Evolutionary conservation across 140 eudicot species (phyloP), one percentile per base, ranked within the genome.

Genomic region (Bidens hawaiensis): DNA sequence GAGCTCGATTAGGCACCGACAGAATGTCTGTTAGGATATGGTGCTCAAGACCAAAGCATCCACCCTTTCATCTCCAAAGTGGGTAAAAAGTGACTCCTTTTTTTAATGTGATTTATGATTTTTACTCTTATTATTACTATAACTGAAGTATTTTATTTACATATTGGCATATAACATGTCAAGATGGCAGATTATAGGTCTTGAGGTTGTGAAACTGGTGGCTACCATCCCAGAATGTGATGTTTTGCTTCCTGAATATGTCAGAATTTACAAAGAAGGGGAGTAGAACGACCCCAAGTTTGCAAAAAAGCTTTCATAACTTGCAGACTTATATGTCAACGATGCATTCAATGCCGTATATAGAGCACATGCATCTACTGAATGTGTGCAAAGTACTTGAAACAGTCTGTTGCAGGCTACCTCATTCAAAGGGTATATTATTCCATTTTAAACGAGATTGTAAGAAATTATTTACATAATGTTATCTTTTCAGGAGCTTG

Each of bases 201-300:
- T 79, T 54, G 91, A 85, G 70, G 97, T 85, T 48, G 88, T 80
- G 77, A 85, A 89, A 67, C 42, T 89, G 74, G 97, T 85, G 28
- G 80, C 84, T 10, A 79, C 16, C 48, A 48, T 89, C 21, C 75
- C 97, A 22, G 90, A 89, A 27, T 91, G 97, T 2, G 89, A 89
- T 62, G 95, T 86, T 63, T 43, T 89, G 75, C 94, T 89, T 46
- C 82, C 86, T 25, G 97, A 89, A 74, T 85, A 89, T 73, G 97
- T 86, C 66, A 72, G 85, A 65, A 76, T 80, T 60, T 80, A 80
- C 26, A 73, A 68, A 43, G 85, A 80, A 55, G 85, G 83, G 59
- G 95, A 88, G 77, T 85, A 85, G 76, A 89, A 89, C 64, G 97
- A 89, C 16, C 86, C 95, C 12, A 94, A 83, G 58, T 86, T 85